Conservation (phyloP, 139 green algal species). For the Chlamydomonas sp. region DNA sequence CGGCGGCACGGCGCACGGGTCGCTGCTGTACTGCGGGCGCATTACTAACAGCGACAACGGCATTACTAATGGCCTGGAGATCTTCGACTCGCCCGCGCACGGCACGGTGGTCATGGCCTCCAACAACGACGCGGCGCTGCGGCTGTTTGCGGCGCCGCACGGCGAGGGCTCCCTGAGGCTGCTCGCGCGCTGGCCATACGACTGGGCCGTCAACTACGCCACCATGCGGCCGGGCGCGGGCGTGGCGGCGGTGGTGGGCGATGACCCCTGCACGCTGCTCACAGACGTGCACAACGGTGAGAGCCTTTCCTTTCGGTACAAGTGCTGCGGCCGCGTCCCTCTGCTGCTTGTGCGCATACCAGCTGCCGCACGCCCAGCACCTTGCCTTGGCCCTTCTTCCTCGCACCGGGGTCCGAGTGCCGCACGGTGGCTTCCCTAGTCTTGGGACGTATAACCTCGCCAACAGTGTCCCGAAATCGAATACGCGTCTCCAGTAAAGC, state of each 20-base stretch:
- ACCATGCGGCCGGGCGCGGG: slow-evolving; percentile 43
- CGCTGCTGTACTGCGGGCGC: slow-evolving; percentile 47
- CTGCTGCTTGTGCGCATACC: too few relatives aligned
- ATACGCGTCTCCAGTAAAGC: too few relatives aligned
- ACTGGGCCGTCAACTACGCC: slow-evolving; percentile 93
- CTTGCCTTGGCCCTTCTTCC: too few relatives aligned
- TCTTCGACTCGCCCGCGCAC: slow-evolving; percentile 55
- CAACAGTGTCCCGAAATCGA: too few relatives aligned
- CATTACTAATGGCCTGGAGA: slow-evolving; percentile 96
- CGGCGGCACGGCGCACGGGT: background rate
- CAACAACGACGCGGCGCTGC: slow-evolving; percentile 87
- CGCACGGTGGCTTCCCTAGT: too few relatives aligned
- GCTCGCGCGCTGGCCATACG: slow-evolving; percentile 52
- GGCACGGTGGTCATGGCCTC: slow-evolving; percentile 67
- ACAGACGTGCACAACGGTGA: slow-evolving; percentile 50
- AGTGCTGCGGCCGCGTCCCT: too few relatives aligned
- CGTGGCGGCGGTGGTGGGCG: slow-evolving; percentile 66
- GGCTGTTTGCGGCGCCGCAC: slow-evolving; percentile 20
- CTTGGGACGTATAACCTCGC: too few relatives aligned
- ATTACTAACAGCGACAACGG: slow-evolving; percentile 82
- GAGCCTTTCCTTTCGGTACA: too few relatives aligned
- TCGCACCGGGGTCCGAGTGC: too few relatives aligned
- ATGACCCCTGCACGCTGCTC: slow-evolving; percentile 70
- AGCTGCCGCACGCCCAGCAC: too few relatives aligned
- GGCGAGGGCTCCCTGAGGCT: slow-evolving; percentile 28